These are phyloP conservation scores for Tolypocladium pustulatum DNA, from an alignment of 2,329 filamentous ascomycete genomes.

Conservation along the genomic window DNA sequence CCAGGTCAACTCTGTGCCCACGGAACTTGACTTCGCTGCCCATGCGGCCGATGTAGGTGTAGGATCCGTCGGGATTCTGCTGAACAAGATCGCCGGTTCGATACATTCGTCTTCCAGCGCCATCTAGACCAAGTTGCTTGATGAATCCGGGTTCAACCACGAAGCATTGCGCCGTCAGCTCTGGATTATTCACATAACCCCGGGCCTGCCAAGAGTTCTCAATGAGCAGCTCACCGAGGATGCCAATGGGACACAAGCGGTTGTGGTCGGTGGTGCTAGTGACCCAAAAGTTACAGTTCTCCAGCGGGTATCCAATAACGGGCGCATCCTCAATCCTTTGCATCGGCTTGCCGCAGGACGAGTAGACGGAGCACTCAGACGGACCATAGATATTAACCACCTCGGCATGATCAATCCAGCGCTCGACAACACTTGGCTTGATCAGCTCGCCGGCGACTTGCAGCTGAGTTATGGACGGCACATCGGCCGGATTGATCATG, in stretches of 20 bases:
- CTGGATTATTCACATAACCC: not conserved
- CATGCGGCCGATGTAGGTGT: not conserved
- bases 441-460: not conserved
- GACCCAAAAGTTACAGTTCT: not conserved
- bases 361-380: not conserved
- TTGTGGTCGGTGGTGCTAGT: not conserved
- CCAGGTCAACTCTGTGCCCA: not conserved
- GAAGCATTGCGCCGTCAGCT: not conserved
- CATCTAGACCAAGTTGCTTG: not conserved
- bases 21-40: not conserved
- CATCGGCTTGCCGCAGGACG: not conserved
- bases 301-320: not conserved
- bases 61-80: not conserved
- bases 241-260: not conserved
- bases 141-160: not conserved
- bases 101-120: not conserved
- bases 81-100: not conserved
- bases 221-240: not conserved
- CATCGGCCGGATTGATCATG: not conserved
- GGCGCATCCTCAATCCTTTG: not conserved
- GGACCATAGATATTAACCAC: not conserved
- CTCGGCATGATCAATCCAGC: not conserved
- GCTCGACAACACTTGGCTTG: not conserved
- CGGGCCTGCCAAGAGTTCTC: not conserved
- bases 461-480: not conserved